A percentile compares a stretch with the other conserved stretches of the same genome.
Evolutionary conservation across 768 basidiomycete species (phyloP).

Genomic region (Boletellus ananas): DNA sequence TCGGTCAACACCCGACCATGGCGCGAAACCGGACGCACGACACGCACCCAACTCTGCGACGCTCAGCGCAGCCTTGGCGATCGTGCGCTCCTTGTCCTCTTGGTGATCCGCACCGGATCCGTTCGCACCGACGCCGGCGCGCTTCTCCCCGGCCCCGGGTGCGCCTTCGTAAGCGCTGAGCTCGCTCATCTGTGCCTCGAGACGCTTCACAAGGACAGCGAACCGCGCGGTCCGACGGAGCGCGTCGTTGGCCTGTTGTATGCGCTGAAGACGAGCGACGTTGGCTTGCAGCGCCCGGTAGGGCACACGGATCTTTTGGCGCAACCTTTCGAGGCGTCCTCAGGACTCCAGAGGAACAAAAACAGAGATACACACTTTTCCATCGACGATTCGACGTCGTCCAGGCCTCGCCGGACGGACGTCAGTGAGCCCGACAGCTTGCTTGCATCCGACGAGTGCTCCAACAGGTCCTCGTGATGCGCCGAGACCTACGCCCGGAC

Average conservation of each 20-base stretch:
- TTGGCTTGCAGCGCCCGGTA: slow-evolving; percentile 70
- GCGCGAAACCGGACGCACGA: neutral
- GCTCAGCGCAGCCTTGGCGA: slow-evolving; percentile 92
- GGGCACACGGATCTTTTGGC: slow-evolving; percentile 81
- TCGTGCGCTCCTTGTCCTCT: slow-evolving; percentile 80
- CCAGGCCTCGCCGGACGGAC: slow-evolving; percentile 64
- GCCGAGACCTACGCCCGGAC: slow-evolving; percentile 57
- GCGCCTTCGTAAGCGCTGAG: slow-evolving; percentile 32
- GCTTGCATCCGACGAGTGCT: slow-evolving; percentile 73
- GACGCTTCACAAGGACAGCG: slow-evolving; percentile 72
- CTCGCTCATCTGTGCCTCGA: slow-evolving; percentile 83
- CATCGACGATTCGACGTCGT: slow-evolving; percentile 70
- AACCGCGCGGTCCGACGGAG: slow-evolving; percentile 84
- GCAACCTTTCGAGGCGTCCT: slow-evolving; percentile 50
- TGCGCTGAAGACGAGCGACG: slow-evolving; percentile 68
- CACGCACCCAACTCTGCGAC: slow-evolving; percentile 84
- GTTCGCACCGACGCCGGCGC: neutral
- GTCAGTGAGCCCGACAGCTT: slow-evolving; percentile 67
- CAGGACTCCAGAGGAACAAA: neutral
- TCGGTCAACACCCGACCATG: slow-evolving; percentile 1
- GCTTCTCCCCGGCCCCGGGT: no score
- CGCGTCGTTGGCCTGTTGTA: slow-evolving; percentile 82
- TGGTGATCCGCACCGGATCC: slow-evolving; percentile 40
- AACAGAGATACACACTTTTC: slow-evolving; percentile 54
- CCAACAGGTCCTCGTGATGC: slow-evolving; percentile 79